Evolutionary conservation across 1,139 yeast genomes (phyloP).

Genomic region (Zygosaccharomyces pseudobailii): DNA sequence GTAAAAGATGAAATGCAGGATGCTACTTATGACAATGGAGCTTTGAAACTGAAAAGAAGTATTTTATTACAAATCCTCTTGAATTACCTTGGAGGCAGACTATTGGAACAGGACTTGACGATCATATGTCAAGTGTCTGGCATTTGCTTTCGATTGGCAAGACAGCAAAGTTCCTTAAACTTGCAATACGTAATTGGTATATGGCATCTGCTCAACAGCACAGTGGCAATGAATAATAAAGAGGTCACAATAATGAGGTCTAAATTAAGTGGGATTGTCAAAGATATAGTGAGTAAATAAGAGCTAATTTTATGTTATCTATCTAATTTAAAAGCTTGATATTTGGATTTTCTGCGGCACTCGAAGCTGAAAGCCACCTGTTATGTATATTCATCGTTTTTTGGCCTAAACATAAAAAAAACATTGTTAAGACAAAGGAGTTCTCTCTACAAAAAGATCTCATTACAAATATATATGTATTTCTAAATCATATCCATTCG

Average conservation of each 20-base stretch:
- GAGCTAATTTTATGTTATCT: neutral
- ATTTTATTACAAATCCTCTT: conserved; percentile 25
- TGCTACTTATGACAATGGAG: neutral
- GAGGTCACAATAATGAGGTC: conserved; percentile 29
- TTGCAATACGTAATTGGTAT: conserved; percentile 28
- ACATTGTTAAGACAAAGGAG: too few relatives aligned
- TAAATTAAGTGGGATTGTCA: conserved; percentile 22
- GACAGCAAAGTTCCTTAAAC: conserved; percentile 19
- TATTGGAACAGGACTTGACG: conserved; percentile 29
- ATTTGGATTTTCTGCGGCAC: neutral
- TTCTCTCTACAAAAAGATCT: neutral
- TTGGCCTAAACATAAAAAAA: conserved; percentile 1
- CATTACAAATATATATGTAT: neutral
- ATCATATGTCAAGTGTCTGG: conserved; percentile 25
- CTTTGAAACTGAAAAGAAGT: conserved; percentile 23
- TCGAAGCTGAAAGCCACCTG: too few relatives aligned
- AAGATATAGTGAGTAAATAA: conserved; percentile 4
- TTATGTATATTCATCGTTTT: too few relatives aligned
- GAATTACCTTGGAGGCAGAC: conserved; percentile 31
- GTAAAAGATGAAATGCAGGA: conserved; percentile 1
- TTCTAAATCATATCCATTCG: neutral
- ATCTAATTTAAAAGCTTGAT: neutral
- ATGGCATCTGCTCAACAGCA: conserved; percentile 33
- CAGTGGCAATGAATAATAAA: conserved; percentile 30
- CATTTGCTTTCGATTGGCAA: conserved; percentile 27